These are phyloP conservation scores for Anastatica hierochuntica DNA, from an alignment of 345 rosid genomes.

Conservation along the genomic window DNA sequence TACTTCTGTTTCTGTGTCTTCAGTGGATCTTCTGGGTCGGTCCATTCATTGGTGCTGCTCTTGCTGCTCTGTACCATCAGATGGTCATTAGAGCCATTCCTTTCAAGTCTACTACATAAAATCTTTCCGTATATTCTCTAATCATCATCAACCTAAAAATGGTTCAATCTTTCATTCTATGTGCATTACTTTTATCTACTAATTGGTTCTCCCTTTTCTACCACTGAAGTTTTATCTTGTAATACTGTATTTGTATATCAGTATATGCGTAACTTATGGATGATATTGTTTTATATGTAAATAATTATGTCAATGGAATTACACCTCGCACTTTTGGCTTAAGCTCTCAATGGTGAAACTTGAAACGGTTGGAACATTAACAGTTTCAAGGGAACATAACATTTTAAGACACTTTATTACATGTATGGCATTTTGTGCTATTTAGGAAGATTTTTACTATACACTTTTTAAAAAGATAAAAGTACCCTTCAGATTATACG, in stretches of 20 bases:
- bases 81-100: constrained; percentile 65
- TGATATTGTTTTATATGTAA: not conserved
- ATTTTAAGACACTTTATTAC: too few relatives aligned
- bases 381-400: too few relatives aligned
- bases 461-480: too few relatives aligned
- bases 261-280: not conserved
- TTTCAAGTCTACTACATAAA: constrained; percentile 46
- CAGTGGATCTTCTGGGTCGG: constrained; percentile 84
- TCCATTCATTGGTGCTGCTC: constrained; percentile 66
- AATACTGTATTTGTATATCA: not conserved
- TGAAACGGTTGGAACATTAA: too few relatives aligned
- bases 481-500: too few relatives aligned
- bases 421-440: too few relatives aligned
- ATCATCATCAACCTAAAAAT: not conserved
- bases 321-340: too few relatives aligned
- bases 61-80: constrained; percentile 69
- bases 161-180: not conserved
- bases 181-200: not conserved
- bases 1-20: not conserved
- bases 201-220: not conserved
- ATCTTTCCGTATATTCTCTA: not conserved
- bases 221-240: not conserved
- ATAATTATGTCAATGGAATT: constrained; percentile 11
- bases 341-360: too few relatives aligned
- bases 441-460: too few relatives aligned